Evolutionary conservation across 75 land plant species (phyloP), one percentile per base, ranked within the genome.

Genomic region (Picea sitchensis): DNA sequence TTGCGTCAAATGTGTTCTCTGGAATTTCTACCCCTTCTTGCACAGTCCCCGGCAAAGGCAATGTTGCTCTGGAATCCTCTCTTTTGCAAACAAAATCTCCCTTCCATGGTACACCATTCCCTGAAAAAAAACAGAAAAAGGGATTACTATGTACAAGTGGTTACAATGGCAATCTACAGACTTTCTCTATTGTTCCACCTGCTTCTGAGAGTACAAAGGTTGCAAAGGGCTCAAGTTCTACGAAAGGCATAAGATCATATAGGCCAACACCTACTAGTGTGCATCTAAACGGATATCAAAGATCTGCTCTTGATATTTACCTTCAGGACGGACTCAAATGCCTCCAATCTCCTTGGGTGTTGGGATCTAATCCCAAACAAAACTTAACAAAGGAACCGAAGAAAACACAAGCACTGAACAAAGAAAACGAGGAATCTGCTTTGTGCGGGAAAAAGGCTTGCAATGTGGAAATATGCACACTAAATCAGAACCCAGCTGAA

Each of bases 401-500:
- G 73, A 38, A 36, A 69, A 21, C 73, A 69, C 41, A 20, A 38
- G 41, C 14, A n/a, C 73, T 41, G 21, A 69, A 17, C 18, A 69
- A 69, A 69, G 51, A 44, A 41, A 69, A 41, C 17, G 34, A 20
- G 20, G 47, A 69, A 5, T 69, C 21, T 69, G 47, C 54, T 36
- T 69, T 41, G 8, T 17, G 18, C 9, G 17, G 23, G 21, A 69
- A 69, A 69, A 69, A 9, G 20, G 6, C 21, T 38, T 41, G 54
- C 51, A 69, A 38, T 69, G n/a, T 38, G 7, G 73, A 69, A 17
- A 41, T 69, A 69, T 69, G 73, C 47, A 69, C 54, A 41, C 54
- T 69, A 23, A 69, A 69, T 47, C 73, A 69, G 73, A 69, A 69
- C 41, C 73, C 73, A 69, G 73, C 73, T 20, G 73, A 69, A 69